Evolutionary conservation across 1,284 basidiomycete genomes (phyloP).

Genomic region (Mycena citricolor): DNA sequence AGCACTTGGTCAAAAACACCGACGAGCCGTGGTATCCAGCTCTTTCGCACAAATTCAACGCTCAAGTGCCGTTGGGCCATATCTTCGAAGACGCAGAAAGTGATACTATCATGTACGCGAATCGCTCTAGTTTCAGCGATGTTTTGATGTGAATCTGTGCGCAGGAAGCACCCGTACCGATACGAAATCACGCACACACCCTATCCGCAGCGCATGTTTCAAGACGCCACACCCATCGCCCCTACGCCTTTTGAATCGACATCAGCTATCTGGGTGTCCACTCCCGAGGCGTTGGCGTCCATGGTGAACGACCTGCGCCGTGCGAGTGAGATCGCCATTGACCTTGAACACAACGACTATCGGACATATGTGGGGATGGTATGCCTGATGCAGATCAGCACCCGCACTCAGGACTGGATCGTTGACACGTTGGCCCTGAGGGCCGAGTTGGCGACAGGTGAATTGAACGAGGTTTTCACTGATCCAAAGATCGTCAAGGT

Average conservation of each 20-base stretch:
- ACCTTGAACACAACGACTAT: slow-evolving; percentile 91
- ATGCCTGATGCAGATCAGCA: slow-evolving; percentile 93
- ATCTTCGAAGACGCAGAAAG: slow-evolving; percentile 43
- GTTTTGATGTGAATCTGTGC: no score
- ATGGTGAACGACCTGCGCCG: slow-evolving; percentile 70
- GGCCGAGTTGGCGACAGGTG: slow-evolving; percentile 59
- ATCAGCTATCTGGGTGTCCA: slow-evolving; percentile 76
- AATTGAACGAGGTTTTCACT: slow-evolving; percentile 77
- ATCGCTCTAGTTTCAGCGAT: no score
- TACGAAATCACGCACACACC: slow-evolving; percentile 76
- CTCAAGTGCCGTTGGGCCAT: slow-evolving; percentile 74
- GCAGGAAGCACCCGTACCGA: slow-evolving; percentile 72
- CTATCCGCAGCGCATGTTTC: slow-evolving; percentile 73
- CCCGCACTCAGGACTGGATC: slow-evolving; percentile 82
- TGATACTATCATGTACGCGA: slow-evolving; percentile 23
- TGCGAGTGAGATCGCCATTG: slow-evolving; percentile 85
- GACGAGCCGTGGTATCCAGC: slow-evolving; percentile 60
- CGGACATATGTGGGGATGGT: slow-evolving; percentile 86
- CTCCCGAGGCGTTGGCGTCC: slow-evolving; percentile 49
- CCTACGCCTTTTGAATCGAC: slow-evolving; percentile 66
- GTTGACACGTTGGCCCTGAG: slow-evolving; percentile 83
- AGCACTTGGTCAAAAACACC: slow-evolving; percentile 55
- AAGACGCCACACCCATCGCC: slow-evolving; percentile 44
- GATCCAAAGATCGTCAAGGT: slow-evolving; percentile 87
- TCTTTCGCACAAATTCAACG: slow-evolving; percentile 74